Base-by-base conservation (phyloP, 345 rosid species). In the Melastoma malabathricum region DNA sequence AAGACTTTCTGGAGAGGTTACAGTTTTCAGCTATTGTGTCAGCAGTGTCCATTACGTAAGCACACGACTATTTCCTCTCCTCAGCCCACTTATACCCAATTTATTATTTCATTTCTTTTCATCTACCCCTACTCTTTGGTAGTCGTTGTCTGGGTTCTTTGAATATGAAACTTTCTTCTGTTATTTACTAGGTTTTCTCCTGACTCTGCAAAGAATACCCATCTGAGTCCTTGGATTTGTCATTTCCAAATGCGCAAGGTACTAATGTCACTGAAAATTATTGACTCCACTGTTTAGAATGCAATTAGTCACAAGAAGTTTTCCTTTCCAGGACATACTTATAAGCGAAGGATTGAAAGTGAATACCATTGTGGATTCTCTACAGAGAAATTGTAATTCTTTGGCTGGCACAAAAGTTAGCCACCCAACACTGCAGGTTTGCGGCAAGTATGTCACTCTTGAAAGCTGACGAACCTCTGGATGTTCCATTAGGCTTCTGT, bases 221-320 rank as follows among this genome's bases (percentile, higher is more conserved):
- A 18, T 8, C 61, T 66, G 56, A 68, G 80, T 70, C 86, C 90
- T 31, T 92, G 93, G 98, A 81, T 84, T 52, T 80, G 92, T 79
- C 95, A 84, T 65, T 87, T 87, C 57, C 88, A 84, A 64, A 58
- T 87, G 47, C 47, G 60, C 52, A 71, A 92, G 97, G 98, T 90
- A 76, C 31, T 51, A 47, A 5, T 23, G 43, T 23, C 19, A 38
- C 15, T 47, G 53, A 47, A 7, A 27, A 5, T 55, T 14, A 16
- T 44, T 41, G 14, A 6, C 8, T 34, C 20, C 15, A 41, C 18
- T 51, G 18, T 48, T 43, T 47, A 3, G 25, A 50, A 41, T 39
- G 34, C 48, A 23, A 23, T 16, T 44, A 50, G 20, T 68, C 58
- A 46, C 15, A 22, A 29, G 48, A 44, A 13, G 63, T 47, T 47